Percentiles rank a stretch among this genome's conserved stretches.
Evolutionary conservation across 1,139 yeast genomes (phyloP).

Genomic region (Trichomonascaceae sp.): DNA sequence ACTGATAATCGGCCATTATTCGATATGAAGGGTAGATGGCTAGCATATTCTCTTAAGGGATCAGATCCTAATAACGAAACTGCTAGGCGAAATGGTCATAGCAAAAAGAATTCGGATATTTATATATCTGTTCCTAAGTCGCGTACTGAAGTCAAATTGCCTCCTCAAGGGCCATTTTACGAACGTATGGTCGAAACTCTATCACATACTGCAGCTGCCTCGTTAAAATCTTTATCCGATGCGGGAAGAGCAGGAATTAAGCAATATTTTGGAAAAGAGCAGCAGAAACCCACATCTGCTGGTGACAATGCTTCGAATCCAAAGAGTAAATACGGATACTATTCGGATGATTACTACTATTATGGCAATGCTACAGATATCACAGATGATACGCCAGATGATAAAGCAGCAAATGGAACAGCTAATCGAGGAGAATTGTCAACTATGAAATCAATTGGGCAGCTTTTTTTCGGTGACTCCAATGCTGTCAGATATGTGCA

Average conservation of each 20-base stretch:
- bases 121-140: slow-evolving; percentile 5
- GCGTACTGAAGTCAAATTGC: slow-evolving; percentile 25
- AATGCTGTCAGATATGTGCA: slow-evolving; percentile 20
- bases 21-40: slow-evolving; percentile 26
- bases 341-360: slow-evolving; percentile 5
- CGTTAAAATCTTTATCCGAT: slow-evolving; percentile 26
- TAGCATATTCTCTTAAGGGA: slow-evolving; percentile 20
- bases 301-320: slow-evolving; percentile 1
- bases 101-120: neutral
- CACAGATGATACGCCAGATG: neutral
- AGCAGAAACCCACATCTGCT: neutral
- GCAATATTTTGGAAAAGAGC: slow-evolving; percentile 21
- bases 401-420: neutral
- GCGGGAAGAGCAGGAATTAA: slow-evolving; percentile 28
- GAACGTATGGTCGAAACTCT: slow-evolving; percentile 26
- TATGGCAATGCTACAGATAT: neutral
- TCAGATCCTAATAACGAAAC: neutral
- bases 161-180: slow-evolving; percentile 27
- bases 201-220: slow-evolving; percentile 27
- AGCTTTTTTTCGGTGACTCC: slow-evolving; percentile 16
- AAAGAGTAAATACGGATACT: slow-evolving; percentile 5
- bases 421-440: neutral
- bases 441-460: slow-evolving; percentile 12
- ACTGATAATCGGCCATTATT: slow-evolving; percentile 24
- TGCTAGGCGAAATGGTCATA: neutral